Evolutionary conservation across 148 eudicot genomes (phyloP), one percentile per base, ranked within the genome.

Genomic region (Salicornia ramosissima): DNA sequence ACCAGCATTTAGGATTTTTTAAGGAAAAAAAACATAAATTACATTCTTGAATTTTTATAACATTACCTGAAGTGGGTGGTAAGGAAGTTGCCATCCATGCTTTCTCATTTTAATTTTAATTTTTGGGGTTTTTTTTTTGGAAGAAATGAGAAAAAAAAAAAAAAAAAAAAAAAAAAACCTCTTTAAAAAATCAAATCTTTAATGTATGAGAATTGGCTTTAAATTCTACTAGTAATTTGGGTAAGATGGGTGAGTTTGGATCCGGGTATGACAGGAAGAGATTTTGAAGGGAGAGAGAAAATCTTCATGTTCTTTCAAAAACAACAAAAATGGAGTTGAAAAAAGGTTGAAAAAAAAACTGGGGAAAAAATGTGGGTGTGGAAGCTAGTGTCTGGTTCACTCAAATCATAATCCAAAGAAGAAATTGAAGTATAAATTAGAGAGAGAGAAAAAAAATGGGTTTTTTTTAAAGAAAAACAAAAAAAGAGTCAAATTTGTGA

Each of bases 71-170:
- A 93, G 92, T 64, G 98, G 98, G 74, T 93, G 98, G 64, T 88
- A 86, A 58, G 98, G 98, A 67, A 90, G 96, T 78, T 90, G 87
- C 98, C 98, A 93, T 73, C 98, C 98, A 83, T 93, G 91, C 79
- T 88, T 93, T 78, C 96, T 93, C 98, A 93, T 93, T 70, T 70
- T 81, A 43, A 4, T 49, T 18, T n/a, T 49, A 16, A 16, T 19
- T 49, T 77, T 34, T 54, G 9, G 22, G 30, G 64, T 61, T 22
- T 19, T 29, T 69, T 62, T 18, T 2, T 33, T 34, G 28, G 12
- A 42, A 78, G 64, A 62, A 65, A 67, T 59, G 13, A 5, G 26
- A 26, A 43, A 26, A 45, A 40, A 36, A 65, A 34, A 10, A 25
- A 21, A 53, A 6, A 29, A 16, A 3, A 29, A 40, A 46, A 30